Percentiles rank a stretch among this genome's conserved stretches.
phyloP scores from a whole-genome alignment of 306 rosid species.

The Prunus mume region DNA sequence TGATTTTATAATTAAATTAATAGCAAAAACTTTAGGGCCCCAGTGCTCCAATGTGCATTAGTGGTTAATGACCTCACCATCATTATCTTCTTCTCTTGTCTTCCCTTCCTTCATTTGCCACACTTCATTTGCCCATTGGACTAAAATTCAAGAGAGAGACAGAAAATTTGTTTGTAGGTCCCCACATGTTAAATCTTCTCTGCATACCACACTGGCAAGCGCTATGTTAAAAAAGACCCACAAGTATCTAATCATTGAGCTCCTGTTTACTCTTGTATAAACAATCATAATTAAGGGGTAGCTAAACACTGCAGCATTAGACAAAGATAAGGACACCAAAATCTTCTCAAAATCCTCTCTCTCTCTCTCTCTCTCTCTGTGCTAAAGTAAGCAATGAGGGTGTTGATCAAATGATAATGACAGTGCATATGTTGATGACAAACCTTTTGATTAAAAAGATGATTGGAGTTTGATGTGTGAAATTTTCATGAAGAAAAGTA shows the following conservation, averaged over 20 bases:
- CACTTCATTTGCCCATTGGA: slow-evolving; percentile 14
- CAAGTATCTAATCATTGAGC: slow-evolving; percentile 19
- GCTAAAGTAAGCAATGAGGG: neutral
- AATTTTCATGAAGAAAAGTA: neutral
- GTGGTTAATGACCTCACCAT: slow-evolving; percentile 45
- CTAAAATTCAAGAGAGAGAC: slow-evolving; percentile 3
- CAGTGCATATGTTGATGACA: neutral
- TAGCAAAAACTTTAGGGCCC: slow-evolving; percentile 11
- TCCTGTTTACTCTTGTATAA: neutral
- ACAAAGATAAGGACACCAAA: slow-evolving; percentile 16
- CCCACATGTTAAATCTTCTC: slow-evolving; percentile 23
- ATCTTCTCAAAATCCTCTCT: neutral
- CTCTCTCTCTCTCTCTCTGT: neutral
- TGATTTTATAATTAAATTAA: slow-evolving; percentile 1
- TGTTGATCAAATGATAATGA: neutral
- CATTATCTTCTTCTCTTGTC: slow-evolving; percentile 12
- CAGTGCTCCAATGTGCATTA: slow-evolving; percentile 12
- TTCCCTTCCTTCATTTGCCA: slow-evolving; percentile 16
- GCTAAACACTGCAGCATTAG: neutral
- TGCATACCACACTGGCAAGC: neutral
- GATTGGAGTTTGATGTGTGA: neutral
- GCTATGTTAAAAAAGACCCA: slow-evolving; percentile 3
- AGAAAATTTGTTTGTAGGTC: slow-evolving; percentile 25
- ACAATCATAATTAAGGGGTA: neutral
- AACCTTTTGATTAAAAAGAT: neutral